Conservation (phyloP, 176 grass and related monocot species). For the Miscanthus lutarioriparius region DNA sequence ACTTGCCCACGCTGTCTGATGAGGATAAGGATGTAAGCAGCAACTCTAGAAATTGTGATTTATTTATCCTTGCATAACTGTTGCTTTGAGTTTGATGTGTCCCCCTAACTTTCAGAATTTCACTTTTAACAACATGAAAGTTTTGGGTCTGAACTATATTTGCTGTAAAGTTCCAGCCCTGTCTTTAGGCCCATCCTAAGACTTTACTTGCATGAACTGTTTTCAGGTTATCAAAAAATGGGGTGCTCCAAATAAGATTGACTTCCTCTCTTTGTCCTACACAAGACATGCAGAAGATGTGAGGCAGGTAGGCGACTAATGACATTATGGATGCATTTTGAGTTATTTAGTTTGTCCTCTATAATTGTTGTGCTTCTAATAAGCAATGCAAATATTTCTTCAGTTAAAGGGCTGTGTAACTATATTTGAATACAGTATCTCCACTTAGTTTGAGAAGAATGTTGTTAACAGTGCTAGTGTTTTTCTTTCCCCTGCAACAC, state of each 20-base stretch:
- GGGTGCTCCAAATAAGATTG: constrained; percentile 96
- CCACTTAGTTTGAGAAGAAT: constrained; percentile 8
- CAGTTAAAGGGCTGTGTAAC: neutral
- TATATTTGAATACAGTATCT: constrained; percentile 10
- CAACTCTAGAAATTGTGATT: neutral
- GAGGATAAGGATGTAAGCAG: constrained; percentile 72
- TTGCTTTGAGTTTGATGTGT: neutral
- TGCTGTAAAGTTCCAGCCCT: neutral
- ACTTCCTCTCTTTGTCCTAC: constrained; percentile 96
- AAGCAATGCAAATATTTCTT: neutral
- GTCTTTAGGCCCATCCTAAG: neutral
- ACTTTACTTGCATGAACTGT: constrained; percentile 3
- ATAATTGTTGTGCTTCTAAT: neutral
- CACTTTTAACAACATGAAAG: neutral
- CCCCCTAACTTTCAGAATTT: neutral
- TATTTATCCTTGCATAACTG: neutral
- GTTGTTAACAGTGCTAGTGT: neutral
- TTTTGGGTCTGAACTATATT: neutral
- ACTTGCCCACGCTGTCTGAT: constrained; percentile 87
- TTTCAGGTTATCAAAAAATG: constrained; percentile 92
- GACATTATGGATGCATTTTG: constrained; percentile 7
- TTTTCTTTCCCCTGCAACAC: constrained; percentile 29
- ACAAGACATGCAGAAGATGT: constrained; percentile 96
- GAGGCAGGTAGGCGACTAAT: constrained; percentile 57
- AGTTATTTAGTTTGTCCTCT: neutral